Percentiles rank a stretch among this genome's conserved stretches.
These are phyloP conservation scores for Pseudopithomyces chartarum DNA, from an alignment of 2,329 filamentous ascomycete genomes.

Conservation along the genomic window DNA sequence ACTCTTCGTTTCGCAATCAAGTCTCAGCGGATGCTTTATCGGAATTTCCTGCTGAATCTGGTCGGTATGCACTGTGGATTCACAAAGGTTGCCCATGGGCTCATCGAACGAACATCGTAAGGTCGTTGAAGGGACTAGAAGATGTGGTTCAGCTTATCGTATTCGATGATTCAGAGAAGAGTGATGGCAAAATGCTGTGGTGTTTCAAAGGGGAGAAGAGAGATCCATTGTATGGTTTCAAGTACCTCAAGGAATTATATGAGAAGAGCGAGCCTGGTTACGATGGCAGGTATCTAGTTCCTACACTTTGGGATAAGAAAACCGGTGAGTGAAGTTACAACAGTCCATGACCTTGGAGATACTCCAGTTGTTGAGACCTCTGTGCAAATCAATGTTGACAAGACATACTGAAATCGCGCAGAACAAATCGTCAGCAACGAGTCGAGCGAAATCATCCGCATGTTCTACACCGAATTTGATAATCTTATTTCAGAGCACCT, in stretches of 20 bases:
- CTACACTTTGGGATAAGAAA: constrained; percentile 74
- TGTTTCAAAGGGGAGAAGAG: constrained; percentile 23
- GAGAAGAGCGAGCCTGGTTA: constrained; percentile 64
- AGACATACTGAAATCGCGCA: constrained; percentile 2
- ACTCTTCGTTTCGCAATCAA: constrained; percentile 60
- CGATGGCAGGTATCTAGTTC: constrained; percentile 72
- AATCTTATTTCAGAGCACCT: constrained; percentile 48
- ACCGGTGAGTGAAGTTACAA: constrained; percentile 24
- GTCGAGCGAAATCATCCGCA: constrained; percentile 41
- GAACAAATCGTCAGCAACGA: constrained; percentile 40
- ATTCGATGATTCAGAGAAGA: constrained; percentile 40
- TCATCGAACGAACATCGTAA: constrained; percentile 54
- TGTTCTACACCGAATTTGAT: constrained; percentile 39
- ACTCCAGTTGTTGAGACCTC: too few species aligned
- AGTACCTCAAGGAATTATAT: constrained; percentile 66
- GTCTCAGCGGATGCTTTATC: constrained; percentile 58
- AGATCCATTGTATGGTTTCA: constrained; percentile 32
- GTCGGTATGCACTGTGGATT: constrained; percentile 65
- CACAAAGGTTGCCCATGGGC: constrained; percentile 67
- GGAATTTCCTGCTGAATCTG: constrained; percentile 56
- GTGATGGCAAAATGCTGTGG: constrained; percentile 35
- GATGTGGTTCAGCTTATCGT: constrained; percentile 54
- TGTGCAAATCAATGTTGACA: too few species aligned
- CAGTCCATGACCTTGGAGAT: too few species aligned
- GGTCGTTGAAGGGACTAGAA: constrained; percentile 55